Conservation (phyloP, 2,329 filamentous ascomycete genomes). For the Cercospora nicotianae region DNA sequence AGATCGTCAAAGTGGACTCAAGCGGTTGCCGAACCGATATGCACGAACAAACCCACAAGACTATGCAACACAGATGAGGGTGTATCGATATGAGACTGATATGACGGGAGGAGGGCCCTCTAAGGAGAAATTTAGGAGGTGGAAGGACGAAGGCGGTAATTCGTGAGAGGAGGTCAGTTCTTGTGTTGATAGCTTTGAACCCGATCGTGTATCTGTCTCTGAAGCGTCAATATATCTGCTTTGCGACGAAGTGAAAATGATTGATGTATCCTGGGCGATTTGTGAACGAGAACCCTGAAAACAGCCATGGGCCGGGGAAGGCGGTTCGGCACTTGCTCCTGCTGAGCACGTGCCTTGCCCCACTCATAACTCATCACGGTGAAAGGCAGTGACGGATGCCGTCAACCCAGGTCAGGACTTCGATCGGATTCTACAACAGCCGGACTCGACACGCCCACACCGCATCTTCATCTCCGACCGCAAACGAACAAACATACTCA, state of each 20-base stretch:
- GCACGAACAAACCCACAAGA: not conserved
- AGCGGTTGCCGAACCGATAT: not conserved
- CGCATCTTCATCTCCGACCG: not conserved
- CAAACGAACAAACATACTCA: not conserved
- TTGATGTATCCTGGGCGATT: not conserved
- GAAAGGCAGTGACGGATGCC: not conserved
- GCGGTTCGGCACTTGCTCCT: not conserved
- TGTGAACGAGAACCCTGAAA: not conserved
- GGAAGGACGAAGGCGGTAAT: not conserved
- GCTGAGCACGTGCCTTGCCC: not conserved
- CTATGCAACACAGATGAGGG: not conserved
- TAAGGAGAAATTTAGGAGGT: not conserved
- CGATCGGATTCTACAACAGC: not conserved
- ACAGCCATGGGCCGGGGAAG: not conserved
- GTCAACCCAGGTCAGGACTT: not conserved
- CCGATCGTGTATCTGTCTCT: not conserved
- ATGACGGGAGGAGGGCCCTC: not conserved
- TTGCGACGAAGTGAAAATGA: not conserved
- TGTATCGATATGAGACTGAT: not conserved
- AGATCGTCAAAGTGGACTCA: no score
- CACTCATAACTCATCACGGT: constrained; percentile 5
- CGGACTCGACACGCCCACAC: not conserved
- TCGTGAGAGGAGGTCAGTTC: not conserved
- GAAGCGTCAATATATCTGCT: not conserved
- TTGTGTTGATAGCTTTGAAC: not conserved